Evolutionary conservation across 805 yeast species (phyloP), one percentile per base, ranked within the genome.

Genomic region (Lipomyces orientalis): DNA sequence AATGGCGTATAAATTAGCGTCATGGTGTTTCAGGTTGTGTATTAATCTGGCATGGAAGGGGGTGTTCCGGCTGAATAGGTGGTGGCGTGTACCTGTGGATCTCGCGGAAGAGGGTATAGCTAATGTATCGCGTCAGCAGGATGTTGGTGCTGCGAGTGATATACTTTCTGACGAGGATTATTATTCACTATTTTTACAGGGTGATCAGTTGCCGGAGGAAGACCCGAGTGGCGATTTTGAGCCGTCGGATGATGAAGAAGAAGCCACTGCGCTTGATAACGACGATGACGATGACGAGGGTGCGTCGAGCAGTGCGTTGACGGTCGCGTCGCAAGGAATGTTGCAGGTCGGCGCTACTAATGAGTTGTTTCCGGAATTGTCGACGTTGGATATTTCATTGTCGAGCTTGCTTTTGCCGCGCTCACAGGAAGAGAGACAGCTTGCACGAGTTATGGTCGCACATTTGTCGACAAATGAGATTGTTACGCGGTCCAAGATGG

Each of bases 121-220:
- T 16, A 8, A 19, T 16, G 60, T 33, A 43, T 16, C 16, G n/a
- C 39, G 19, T n/a, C 16, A 12, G 31, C 34, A 49, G 22, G 25
- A 19, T 35, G 54, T 7, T n/a, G 25, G 12, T n/a, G n/a, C n/a
- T 10, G 39, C 51, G 58, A 60, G 49, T 6, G 51, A 34, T 5
- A 46, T 52, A 70, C 91, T 94, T 4, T 89, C 96, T 43, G 93
- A 91, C 31, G 71, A 68, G 2, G 71, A 68, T 4, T 66, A 60
- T 56, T 67, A 64, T 25, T 46, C 61, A 5, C 59, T 63, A 7
- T 62, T 68, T 33, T 31, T 66, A 78, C 96, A 90, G 76, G 97
- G 90, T 60, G 90, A 95, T 25, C 89, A 90, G 56, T 88, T 86
- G 73, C 96, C 96, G 1, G 97, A 91, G 75, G 86, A 67, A 33